Evolutionary conservation across 208 protist genomes (phyloP).

Genomic region (Leishmania braziliensis): DNA sequence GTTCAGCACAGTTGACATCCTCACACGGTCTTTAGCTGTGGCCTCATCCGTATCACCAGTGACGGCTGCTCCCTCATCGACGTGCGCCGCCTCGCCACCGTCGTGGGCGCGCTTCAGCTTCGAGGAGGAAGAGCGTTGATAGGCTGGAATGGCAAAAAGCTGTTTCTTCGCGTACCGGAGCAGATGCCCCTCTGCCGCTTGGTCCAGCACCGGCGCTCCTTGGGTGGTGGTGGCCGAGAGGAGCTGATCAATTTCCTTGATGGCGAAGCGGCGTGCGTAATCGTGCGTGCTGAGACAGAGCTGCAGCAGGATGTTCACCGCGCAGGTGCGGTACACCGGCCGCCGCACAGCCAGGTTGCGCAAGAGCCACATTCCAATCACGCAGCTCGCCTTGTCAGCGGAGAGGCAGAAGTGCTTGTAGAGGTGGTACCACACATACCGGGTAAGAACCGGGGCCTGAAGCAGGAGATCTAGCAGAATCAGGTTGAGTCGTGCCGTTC

Average conservation of each 20-base stretch:
- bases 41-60: conserved; percentile 19
- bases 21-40: conserved; percentile 30
- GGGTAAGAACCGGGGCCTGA: conserved; percentile 69
- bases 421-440: conserved; percentile 73
- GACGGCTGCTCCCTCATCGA: conserved; percentile 9
- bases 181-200: conserved; percentile 49
- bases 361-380: conserved; percentile 64
- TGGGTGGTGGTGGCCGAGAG: conserved; percentile 23
- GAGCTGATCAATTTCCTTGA: conserved; percentile 52
- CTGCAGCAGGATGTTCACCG: conserved; percentile 69
- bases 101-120: conserved; percentile 27
- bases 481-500: conserved; percentile 28
- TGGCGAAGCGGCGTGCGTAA: conserved; percentile 61
- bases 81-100: conserved; percentile 13
- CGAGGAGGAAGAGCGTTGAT: conserved; percentile 18
- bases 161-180: conserved; percentile 74
- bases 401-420: conserved; percentile 72
- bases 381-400: conserved; percentile 46
- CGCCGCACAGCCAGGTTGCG: conserved; percentile 54
- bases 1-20: conserved; percentile 41
- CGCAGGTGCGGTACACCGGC: conserved; percentile 53
- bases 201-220: conserved; percentile 39
- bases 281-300: conserved; percentile 48
- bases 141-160: conserved; percentile 56
- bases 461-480: conserved; percentile 68